These are phyloP conservation scores for Sporothrix euskadiensis DNA, from an alignment of 2,329 filamentous ascomycete species.

Conservation along the genomic window DNA sequence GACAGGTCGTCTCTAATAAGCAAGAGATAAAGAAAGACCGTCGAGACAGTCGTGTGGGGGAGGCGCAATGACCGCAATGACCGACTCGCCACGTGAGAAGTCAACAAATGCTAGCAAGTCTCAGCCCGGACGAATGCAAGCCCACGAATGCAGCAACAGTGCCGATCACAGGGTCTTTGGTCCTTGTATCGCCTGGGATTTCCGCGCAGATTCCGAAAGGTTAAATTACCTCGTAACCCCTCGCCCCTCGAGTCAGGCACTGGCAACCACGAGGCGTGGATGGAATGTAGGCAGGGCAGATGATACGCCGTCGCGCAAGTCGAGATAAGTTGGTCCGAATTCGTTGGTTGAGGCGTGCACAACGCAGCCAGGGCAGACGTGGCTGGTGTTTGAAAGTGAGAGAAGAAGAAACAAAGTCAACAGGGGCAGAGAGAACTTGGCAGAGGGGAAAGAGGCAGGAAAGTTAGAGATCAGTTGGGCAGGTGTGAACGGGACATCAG, in stretches of 20 bases:
- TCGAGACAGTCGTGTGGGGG: neutral
- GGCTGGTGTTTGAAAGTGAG: constrained; percentile 12
- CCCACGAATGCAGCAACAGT: constrained; percentile 12
- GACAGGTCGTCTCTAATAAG: too few relatives aligned
- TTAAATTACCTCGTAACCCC: constrained; percentile 7
- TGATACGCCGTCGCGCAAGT: neutral
- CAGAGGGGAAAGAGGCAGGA: neutral
- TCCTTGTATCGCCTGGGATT: neutral
- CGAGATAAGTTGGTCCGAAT: neutral
- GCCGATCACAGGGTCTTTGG: constrained; percentile 11
- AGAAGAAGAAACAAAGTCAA: neutral
- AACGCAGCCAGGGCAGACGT: constrained; percentile 8
- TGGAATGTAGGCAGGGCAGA: neutral
- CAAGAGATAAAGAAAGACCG: neutral
- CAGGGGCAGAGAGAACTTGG: neutral
- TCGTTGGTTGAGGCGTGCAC: constrained; percentile 12
- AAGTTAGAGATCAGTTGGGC: constrained; percentile 7
- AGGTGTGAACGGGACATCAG: neutral
- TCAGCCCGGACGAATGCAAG: constrained; percentile 1
- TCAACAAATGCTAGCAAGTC: neutral
- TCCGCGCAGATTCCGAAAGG: neutral
- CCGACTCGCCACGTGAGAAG: constrained; percentile 10
- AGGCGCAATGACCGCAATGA: neutral
- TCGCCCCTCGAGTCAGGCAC: neutral
- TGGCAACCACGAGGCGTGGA: neutral